phyloP scores from a whole-genome alignment of 202 grass and related monocot species.

The Setaria italica region DNA sequence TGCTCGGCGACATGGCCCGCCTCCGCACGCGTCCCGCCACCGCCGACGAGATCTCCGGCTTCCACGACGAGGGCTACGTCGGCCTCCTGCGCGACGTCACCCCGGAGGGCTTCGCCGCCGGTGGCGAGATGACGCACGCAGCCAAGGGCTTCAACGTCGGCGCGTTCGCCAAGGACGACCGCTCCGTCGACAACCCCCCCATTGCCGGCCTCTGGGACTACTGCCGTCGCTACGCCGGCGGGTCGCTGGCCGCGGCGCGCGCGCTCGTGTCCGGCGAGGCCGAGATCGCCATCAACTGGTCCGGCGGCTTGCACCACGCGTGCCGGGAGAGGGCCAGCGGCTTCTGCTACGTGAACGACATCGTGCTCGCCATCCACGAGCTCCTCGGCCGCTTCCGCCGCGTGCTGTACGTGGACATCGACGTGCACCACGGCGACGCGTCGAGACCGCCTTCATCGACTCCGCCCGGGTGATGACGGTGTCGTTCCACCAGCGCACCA shows the following conservation, averaged over 20 bases:
- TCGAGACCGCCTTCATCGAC: conserved; percentile 2
- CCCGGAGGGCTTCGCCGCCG: neutral
- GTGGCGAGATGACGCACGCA: neutral
- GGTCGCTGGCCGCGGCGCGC: conserved; percentile 48
- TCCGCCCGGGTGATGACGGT: conserved; percentile 34
- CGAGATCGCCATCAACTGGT: conserved; percentile 65
- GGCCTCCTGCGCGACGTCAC: conserved; percentile 8
- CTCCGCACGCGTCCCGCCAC: conserved; percentile 36
- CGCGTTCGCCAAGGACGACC: neutral
- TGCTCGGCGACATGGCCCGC: conserved; percentile 25
- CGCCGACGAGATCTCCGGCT: neutral
- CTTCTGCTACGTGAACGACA: conserved; percentile 65
- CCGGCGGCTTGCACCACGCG: conserved; percentile 64
- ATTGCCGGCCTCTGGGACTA: conserved; percentile 44
- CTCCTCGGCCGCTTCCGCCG: conserved; percentile 26
- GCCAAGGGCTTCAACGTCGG: neutral
- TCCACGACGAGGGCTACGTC: conserved; percentile 5
- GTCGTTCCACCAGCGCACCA: conserved; percentile 37
- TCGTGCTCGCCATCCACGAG: conserved; percentile 39
- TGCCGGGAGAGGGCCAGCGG: conserved; percentile 24
- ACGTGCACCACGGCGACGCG: conserved; percentile 56
- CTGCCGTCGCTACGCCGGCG: conserved; percentile 55
- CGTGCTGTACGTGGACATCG: conserved; percentile 57
- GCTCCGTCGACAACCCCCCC: conserved; percentile 32
- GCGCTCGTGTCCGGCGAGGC: conserved; percentile 14